A percentile compares a stretch with the other conserved stretches of the same genome.
These are phyloP conservation scores for Myxozyma lipomycoides DNA, from an alignment of 805 yeast species.

Conservation along the genomic window DNA sequence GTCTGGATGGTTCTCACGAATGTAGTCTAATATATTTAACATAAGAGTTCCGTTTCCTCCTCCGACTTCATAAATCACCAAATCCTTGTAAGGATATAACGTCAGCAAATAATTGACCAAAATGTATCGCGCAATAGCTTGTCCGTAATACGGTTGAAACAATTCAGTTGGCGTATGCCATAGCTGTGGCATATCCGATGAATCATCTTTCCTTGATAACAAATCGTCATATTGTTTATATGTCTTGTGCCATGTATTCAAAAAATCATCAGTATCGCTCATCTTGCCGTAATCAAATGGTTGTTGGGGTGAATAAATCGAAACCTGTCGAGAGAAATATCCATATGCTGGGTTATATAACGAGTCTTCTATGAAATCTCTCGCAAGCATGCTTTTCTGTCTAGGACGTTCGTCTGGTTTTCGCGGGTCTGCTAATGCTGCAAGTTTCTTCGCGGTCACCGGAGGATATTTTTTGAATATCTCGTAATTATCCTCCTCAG, in stretches of 20 bases:
- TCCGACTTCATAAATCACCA: conserved; percentile 80
- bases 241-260: conserved; percentile 55
- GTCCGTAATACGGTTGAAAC: conserved; percentile 75
- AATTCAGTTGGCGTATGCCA: conserved; percentile 92
- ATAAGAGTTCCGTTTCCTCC: conserved; percentile 88
- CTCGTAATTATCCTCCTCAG: conserved; percentile 36
- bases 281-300: conserved; percentile 62
- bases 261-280: conserved; percentile 62
- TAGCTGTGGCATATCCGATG: conserved; percentile 45
- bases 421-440: conserved; percentile 31
- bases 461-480: conserved; percentile 46
- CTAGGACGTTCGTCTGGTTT: conserved; percentile 47
- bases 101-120: conserved; percentile 66
- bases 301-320: conserved; percentile 62
- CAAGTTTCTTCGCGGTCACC: conserved; percentile 40
- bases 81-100: conserved; percentile 63
- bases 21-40: conserved; percentile 65
- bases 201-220: conserved; percentile 24
- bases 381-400: conserved; percentile 62
- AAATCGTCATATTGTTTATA: conserved; percentile 45
- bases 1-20: conserved; percentile 61
- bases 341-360: conserved; percentile 79
- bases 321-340: conserved; percentile 73
- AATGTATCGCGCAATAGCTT: conserved; percentile 77
- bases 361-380: conserved; percentile 82